Conservation (phyloP, 805 yeast species). For the Candida rishiriensis region DNA sequence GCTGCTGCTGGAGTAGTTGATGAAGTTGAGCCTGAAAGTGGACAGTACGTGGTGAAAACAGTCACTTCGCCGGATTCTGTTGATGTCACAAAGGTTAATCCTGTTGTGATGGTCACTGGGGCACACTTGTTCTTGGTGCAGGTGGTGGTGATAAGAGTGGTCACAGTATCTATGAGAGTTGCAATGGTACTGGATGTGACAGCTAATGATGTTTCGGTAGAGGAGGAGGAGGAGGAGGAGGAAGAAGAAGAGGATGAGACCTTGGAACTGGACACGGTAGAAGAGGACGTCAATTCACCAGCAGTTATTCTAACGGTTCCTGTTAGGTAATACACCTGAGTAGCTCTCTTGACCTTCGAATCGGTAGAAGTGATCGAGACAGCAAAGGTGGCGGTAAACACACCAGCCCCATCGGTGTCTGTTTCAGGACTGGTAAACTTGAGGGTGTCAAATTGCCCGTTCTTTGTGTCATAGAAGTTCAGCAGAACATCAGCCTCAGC, state of each 20-base stretch:
- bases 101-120: constrained; percentile 23
- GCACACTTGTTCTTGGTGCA: constrained; percentile 27
- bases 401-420: constrained; percentile 14
- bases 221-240: background rate
- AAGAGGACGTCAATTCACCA: constrained; percentile 1
- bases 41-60: constrained; percentile 37
- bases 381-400: constrained; percentile 20
- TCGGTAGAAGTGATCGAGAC: constrained; percentile 8
- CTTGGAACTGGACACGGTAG: too few species aligned
- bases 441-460: constrained; percentile 7
- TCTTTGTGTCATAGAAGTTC: constrained; percentile 3
- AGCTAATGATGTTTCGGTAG: too few species aligned
- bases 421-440: constrained; percentile 12
- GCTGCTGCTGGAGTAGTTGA: constrained; percentile 2
- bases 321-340: constrained; percentile 15
- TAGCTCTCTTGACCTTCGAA: constrained; percentile 15
- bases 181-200: background rate
- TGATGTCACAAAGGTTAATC: constrained; percentile 20
- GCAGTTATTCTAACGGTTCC: constrained; percentile 8
- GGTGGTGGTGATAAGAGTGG: constrained; percentile 28
- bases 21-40: constrained; percentile 6
- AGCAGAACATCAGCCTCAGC: constrained; percentile 11
- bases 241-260: background rate
- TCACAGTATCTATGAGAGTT: constrained; percentile 17
- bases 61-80: constrained; percentile 32